phyloP scores from a whole-genome alignment of 208 protist species.

The Acanthamoeba sp. region DNA sequence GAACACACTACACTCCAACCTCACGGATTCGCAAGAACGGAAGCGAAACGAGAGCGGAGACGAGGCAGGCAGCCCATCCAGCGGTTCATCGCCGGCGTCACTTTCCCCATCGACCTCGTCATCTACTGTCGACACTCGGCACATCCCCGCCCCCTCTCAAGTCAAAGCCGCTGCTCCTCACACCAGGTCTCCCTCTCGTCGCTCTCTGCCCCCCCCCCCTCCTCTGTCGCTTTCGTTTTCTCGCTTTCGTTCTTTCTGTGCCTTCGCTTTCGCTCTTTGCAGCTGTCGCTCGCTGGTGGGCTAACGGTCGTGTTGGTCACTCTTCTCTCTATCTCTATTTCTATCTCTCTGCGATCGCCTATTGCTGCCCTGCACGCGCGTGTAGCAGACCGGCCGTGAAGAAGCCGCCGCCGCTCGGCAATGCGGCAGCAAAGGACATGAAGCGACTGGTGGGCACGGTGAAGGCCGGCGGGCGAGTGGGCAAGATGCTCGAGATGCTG shows the following conservation, averaged over 20 bases:
- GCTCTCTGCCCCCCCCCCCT: not conserved
- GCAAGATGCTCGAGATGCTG: constrained; percentile 24
- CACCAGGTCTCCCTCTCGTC: not conserved
- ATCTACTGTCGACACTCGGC: not conserved
- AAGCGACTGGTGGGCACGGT: constrained; percentile 33
- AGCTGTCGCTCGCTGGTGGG: too few relatives aligned
- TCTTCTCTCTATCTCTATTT: not conserved
- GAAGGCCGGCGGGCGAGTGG: constrained; percentile 4
- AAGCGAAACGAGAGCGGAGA: not conserved
- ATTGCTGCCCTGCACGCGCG: not conserved
- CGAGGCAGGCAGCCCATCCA: not conserved
- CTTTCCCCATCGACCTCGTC: not conserved
- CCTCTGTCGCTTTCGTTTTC: not conserved
- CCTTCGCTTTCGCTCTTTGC: too few relatives aligned
- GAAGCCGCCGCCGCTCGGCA: not conserved
- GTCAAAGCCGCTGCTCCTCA: not conserved
- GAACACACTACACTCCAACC: not conserved
- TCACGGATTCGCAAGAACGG: not conserved
- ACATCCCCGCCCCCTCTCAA: not conserved
- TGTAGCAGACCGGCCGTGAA: not conserved
- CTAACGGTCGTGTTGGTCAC: too few relatives aligned
- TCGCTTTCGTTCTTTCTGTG: not conserved
- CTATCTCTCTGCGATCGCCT: too few relatives aligned
- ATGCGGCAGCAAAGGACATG: not conserved
- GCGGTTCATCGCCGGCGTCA: not conserved